Percentiles rank a stretch among this genome's conserved stretches.
phyloP scores from a whole-genome alignment of 2,329 filamentous ascomycete species.

The Aspergillus chevalieri region DNA sequence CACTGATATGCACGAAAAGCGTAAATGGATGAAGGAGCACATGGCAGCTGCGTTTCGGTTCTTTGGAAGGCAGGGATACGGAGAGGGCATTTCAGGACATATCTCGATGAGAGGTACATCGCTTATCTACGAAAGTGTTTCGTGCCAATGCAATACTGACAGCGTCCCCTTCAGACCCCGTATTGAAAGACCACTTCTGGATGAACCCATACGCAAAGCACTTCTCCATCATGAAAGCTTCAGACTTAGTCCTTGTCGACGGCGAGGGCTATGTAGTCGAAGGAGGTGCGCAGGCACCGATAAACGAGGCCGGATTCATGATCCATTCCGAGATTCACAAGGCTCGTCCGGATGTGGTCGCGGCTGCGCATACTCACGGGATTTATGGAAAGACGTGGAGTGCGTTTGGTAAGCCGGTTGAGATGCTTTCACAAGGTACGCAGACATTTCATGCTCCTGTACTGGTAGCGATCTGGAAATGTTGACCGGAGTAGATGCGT shows the following conservation, averaged over 20 bases:
- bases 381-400: slow-evolving; percentile 59
- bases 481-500: slow-evolving; percentile 24
- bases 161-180: slow-evolving; percentile 20
- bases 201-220: slow-evolving; percentile 37
- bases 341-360: slow-evolving; percentile 54
- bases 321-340: slow-evolving; percentile 56
- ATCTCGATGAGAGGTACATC: slow-evolving; percentile 33
- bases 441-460: neutral
- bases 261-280: slow-evolving; percentile 36
- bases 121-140: neutral
- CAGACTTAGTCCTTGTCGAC: slow-evolving; percentile 37
- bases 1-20: slow-evolving; percentile 38
- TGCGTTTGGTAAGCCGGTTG: slow-evolving; percentile 53
- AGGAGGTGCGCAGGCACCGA: slow-evolving; percentile 34
- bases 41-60: slow-evolving; percentile 39
- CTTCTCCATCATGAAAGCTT: slow-evolving; percentile 37
- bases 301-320: slow-evolving; percentile 49
- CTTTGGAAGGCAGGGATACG: slow-evolving; percentile 36
- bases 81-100: slow-evolving; percentile 38
- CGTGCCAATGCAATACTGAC: neutral
- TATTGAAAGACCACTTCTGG: slow-evolving; percentile 35
- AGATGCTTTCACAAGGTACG: slow-evolving; percentile 55
- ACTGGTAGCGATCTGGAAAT: neutral
- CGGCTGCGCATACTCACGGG: slow-evolving; percentile 54
- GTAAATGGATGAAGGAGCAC: slow-evolving; percentile 49